A percentile compares a stretch with the other conserved stretches of the same genome.
These are phyloP conservation scores for Saccharomycopsis crataegensis DNA, from an alignment of 1,139 yeast genomes.

Conservation along the genomic window DNA sequence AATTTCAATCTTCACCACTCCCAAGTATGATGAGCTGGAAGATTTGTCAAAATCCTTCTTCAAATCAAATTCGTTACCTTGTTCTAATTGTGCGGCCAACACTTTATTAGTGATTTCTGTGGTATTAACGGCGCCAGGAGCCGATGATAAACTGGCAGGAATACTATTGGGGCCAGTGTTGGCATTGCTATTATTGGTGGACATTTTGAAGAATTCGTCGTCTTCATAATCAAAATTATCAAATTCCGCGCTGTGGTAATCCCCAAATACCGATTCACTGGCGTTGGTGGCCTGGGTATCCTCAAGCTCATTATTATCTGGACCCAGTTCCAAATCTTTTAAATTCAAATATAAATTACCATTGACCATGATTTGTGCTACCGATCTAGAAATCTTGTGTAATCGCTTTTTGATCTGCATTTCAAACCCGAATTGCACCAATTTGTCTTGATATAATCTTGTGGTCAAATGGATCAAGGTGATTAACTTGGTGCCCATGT, in stretches of 20 bases:
- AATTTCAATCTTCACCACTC: slow-evolving; percentile 15
- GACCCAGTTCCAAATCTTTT: neutral
- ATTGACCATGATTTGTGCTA: slow-evolving; percentile 54
- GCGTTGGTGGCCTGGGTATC: neutral
- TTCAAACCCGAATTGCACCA: slow-evolving; percentile 39
- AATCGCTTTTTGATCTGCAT: slow-evolving; percentile 40
- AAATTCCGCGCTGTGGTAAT: slow-evolving; percentile 1
- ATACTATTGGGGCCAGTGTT: no score
- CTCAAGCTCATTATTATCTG: neutral
- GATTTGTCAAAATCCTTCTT: slow-evolving; percentile 6
- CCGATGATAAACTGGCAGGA: no score
- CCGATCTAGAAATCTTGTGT: slow-evolving; percentile 43
- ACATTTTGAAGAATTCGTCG: neutral
- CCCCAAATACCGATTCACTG: neutral
- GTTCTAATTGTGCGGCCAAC: neutral
- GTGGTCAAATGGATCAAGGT: slow-evolving; percentile 44
- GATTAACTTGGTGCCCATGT: slow-evolving; percentile 41
- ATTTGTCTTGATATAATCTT: slow-evolving; percentile 45
- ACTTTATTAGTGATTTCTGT: neutral
- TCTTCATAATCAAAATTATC: slow-evolving; percentile 17
- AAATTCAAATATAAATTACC: slow-evolving; percentile 37
- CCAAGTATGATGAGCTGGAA: slow-evolving; percentile 6
- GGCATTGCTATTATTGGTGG: neutral
- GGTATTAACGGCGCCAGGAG: neutral
- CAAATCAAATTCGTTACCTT: neutral